phyloP scores from a whole-genome alignment of 768 basidiomycete genomes.

The Tulasnella sp. region DNA sequence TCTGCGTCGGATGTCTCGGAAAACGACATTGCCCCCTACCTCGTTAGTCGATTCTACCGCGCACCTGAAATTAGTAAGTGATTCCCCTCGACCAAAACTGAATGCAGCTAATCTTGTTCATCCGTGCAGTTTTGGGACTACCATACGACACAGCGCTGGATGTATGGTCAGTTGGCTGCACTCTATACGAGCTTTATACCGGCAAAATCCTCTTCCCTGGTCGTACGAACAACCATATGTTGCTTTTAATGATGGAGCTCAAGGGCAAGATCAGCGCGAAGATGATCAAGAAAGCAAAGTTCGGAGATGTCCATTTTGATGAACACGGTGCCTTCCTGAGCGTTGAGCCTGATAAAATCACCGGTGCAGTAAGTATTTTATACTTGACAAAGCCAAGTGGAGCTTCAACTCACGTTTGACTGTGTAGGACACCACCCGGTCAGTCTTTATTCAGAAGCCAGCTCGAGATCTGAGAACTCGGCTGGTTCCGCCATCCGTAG shows the following conservation, averaged over 20 bases:
- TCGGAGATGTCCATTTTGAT: conserved; percentile 89
- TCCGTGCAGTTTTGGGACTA: conserved; percentile 70
- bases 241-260: conserved; percentile 95
- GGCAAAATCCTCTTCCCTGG: conserved; percentile 98
- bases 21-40: conserved; percentile 95
- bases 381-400: neutral
- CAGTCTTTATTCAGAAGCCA: conserved; percentile 77
- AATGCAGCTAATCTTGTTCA: conserved; percentile 10
- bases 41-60: conserved; percentile 95
- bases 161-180: conserved; percentile 96
- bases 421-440: conserved; percentile 67
- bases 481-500: conserved; percentile 68
- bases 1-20: conserved; percentile 91
- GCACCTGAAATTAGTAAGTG: conserved; percentile 93
- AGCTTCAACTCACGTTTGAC: neutral
- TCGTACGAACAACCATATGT: conserved; percentile 95
- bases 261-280: conserved; percentile 89
- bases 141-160: conserved; percentile 93
- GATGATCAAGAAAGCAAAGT: conserved; percentile 90
- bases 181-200: conserved; percentile 90
- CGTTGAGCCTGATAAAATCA: conserved; percentile 75
- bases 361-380: conserved; percentile 59
- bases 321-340: conserved; percentile 78
- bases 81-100: conserved; percentile 21
- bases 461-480: conserved; percentile 71